Evolutionary conservation across 768 basidiomycete genomes (phyloP).

Genomic region (Pleurotus eryngii): DNA sequence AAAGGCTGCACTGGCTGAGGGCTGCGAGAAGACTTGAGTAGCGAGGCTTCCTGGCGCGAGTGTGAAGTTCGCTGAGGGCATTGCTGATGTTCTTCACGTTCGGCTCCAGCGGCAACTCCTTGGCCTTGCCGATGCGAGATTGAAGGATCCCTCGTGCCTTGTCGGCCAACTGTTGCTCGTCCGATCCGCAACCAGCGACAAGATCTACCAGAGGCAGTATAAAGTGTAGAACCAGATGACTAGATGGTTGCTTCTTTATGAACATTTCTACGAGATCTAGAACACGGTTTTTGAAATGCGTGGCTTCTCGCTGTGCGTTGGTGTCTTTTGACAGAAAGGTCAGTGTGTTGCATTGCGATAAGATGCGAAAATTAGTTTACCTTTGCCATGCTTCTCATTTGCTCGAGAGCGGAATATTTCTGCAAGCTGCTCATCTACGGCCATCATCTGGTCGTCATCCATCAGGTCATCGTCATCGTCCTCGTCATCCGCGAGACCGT

Average conservation of each 20-base stretch:
- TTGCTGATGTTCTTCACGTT: slow-evolving; percentile 41
- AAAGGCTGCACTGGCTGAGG: slow-evolving; percentile 69
- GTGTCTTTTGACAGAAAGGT: slow-evolving; percentile 35
- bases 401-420: slow-evolving; percentile 75
- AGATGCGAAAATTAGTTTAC: slow-evolving; percentile 32
- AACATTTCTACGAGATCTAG: slow-evolving; percentile 92
- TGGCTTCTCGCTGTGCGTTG: slow-evolving; percentile 81
- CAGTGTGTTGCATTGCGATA: background rate
- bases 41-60: slow-evolving; percentile 63
- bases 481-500: slow-evolving; percentile 54
- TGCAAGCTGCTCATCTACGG: slow-evolving; percentile 88
- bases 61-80: slow-evolving; percentile 64
- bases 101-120: slow-evolving; percentile 54
- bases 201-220: slow-evolving; percentile 79
- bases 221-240: slow-evolving; percentile 59
- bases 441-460: slow-evolving; percentile 99
- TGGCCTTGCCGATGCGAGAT: slow-evolving; percentile 69
- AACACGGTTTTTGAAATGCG: slow-evolving; percentile 94
- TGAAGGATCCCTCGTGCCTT: slow-evolving; percentile 82
- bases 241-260: slow-evolving; percentile 75
- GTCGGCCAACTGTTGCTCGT: slow-evolving; percentile 86
- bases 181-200: slow-evolving; percentile 56
- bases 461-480: slow-evolving; percentile 65
- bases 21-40: slow-evolving; percentile 59
- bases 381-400: slow-evolving; percentile 62